Conservation (phyloP, 768 basidiomycete genomes). For the Tubosaeta brunneosetosa region DNA sequence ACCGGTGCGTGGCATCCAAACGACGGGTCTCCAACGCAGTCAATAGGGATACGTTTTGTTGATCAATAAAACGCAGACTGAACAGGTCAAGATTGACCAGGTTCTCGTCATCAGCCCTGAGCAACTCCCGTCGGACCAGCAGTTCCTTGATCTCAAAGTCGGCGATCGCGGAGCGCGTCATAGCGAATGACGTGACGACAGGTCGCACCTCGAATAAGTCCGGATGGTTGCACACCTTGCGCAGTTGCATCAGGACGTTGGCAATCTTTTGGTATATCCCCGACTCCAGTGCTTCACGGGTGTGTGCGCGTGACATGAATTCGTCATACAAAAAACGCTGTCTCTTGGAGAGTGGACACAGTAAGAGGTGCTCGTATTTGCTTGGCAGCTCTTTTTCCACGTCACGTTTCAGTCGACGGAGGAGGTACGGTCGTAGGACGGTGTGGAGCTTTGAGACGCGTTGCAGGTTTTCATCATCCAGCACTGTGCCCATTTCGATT, state of each 20-base stretch:
- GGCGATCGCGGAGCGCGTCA: constrained; percentile 68
- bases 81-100: constrained; percentile 56
- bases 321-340: constrained; percentile 96
- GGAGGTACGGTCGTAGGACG: constrained; percentile 92
- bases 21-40: constrained; percentile 49
- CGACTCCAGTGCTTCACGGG: constrained; percentile 74
- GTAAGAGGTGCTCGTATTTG: constrained; percentile 86
- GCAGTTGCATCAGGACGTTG: constrained; percentile 96
- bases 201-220: constrained; percentile 89
- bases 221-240: constrained; percentile 95
- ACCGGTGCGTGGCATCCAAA: constrained; percentile 54
- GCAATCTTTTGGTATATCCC: constrained; percentile 86
- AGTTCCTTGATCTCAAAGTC: constrained; percentile 86
- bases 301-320: constrained; percentile 87
- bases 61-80: constrained; percentile 57
- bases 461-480: constrained; percentile 81
- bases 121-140: constrained; percentile 70
- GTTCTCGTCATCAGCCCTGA: constrained; percentile 51
- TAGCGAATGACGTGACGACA: constrained; percentile 70
- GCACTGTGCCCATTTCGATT: constrained; percentile 72
- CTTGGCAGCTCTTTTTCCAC: constrained; percentile 94
- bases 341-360: constrained; percentile 85
- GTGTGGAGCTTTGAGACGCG: constrained; percentile 86
- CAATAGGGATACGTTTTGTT: constrained; percentile 50
- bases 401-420: constrained; percentile 95